phyloP scores from a whole-genome alignment of 2,329 filamentous ascomycete species.

The Ophiostoma novo-ulmi region DNA sequence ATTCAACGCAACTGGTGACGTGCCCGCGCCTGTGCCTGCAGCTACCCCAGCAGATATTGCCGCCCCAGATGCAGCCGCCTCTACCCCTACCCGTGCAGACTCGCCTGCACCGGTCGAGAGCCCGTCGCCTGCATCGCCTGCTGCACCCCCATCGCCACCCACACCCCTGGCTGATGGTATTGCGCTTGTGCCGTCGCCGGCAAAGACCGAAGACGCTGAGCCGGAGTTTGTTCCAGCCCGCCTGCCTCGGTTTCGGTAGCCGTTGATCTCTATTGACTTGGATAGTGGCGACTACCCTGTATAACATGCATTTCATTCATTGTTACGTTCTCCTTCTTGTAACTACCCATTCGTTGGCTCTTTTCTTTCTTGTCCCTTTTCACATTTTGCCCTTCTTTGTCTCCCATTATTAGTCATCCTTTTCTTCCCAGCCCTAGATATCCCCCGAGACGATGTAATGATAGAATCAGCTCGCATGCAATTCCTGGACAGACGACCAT shows the following conservation, averaged over 20 bases:
- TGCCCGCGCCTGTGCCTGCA: neutral
- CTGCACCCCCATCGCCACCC: neutral
- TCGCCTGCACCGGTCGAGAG: neutral
- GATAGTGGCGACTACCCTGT: neutral
- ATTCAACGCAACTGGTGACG: neutral
- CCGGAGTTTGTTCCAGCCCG: conserved; percentile 52
- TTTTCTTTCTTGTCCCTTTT: neutral
- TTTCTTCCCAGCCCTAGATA: neutral
- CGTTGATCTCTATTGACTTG: neutral
- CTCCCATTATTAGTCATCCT: neutral
- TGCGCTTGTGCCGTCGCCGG: neutral
- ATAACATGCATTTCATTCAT: neutral
- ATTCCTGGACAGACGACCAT: neutral
- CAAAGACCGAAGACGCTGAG: conserved; percentile 7
- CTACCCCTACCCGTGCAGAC: neutral
- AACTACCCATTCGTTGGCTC: neutral
- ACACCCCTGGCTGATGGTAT: neutral
- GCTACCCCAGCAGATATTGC: neutral
- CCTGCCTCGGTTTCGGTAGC: conserved; percentile 47
- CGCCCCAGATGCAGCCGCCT: neutral
- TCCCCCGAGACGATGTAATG: conserved; percentile 4
- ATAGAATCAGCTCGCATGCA: neutral
- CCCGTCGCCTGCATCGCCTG: neutral
- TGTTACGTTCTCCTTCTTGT: neutral
- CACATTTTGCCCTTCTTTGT: neutral